Evolutionary conservation across 2,329 filamentous ascomycete genomes (phyloP).

Genomic region (Paracoccidioides brasiliensis): DNA sequence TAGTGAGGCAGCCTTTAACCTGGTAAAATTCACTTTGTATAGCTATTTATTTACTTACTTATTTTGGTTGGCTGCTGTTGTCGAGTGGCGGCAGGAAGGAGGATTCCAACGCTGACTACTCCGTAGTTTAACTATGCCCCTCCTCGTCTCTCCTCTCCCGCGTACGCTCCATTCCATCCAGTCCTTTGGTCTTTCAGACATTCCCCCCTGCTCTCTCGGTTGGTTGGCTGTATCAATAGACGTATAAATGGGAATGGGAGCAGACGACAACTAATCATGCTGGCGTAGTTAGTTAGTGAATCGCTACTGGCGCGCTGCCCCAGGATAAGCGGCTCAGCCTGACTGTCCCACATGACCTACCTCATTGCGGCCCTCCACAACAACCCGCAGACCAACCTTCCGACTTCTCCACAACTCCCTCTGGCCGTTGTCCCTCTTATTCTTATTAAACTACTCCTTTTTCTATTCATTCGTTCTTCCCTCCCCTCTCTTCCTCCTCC

Average conservation of each 20-base stretch:
- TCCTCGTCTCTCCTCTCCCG: background rate
- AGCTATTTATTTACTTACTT: too few species aligned
- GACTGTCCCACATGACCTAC: conserved; percentile 11
- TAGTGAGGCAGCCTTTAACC: too few species aligned
- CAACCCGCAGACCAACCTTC: background rate
- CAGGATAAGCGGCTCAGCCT: background rate
- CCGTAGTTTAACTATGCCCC: too few species aligned
- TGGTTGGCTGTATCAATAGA: background rate
- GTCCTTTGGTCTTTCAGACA: background rate
- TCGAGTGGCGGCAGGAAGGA: background rate
- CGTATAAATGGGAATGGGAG: too few species aligned
- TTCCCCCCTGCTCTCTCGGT: background rate
- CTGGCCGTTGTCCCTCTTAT: background rate
- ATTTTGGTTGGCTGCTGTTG: too few species aligned
- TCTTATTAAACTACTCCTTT: background rate
- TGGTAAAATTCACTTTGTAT: too few species aligned
- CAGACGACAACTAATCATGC: too few species aligned
- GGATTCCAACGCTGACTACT: background rate
- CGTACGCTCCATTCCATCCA: background rate
- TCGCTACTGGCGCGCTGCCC: background rate
- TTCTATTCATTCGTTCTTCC: background rate
- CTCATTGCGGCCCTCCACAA: background rate
- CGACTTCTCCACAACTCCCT: conserved; percentile 6
- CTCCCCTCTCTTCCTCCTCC: background rate
- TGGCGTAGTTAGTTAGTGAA: background rate